phyloP scores from a whole-genome alignment of 1,284 basidiomycete species.

The Mycena citricolor region DNA sequence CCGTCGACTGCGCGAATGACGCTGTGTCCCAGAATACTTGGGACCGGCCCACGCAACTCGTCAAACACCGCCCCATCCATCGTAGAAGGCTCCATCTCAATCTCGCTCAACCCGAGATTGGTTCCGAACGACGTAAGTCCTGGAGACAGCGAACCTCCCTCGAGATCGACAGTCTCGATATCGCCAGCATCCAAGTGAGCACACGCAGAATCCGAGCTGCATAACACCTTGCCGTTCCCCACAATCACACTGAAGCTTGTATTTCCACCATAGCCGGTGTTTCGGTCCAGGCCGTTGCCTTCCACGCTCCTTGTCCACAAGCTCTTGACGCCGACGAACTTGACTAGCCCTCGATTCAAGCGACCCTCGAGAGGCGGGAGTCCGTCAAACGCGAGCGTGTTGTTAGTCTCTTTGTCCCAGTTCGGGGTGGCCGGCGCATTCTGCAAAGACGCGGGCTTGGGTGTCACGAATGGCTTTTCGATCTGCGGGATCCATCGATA shows the following conservation, averaged over 20 bases:
- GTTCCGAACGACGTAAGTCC: conserved; percentile 61
- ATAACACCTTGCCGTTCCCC: conserved; percentile 41
- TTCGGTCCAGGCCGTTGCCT: conserved; percentile 15
- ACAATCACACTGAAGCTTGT: conserved; percentile 39
- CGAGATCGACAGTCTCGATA: conserved; percentile 32
- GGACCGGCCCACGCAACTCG: conserved; percentile 38
- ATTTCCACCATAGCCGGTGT: conserved; percentile 23
- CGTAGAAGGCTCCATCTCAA: conserved; percentile 61
- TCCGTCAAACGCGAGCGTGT: conserved; percentile 61
- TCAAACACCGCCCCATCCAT: conserved; percentile 62
- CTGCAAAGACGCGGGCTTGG: conserved; percentile 52
- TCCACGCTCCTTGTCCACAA: conserved; percentile 39
- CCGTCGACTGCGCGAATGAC: conserved; percentile 20
- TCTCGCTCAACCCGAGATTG: conserved; percentile 60
- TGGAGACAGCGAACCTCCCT: conserved; percentile 41
- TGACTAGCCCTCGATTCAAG: conserved; percentile 38
- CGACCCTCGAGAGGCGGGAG: conserved; percentile 59
- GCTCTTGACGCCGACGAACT: conserved; percentile 56
- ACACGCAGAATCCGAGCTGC: conserved; percentile 32
- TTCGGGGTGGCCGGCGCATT: conserved; percentile 53
- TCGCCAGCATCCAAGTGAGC: conserved; percentile 23
- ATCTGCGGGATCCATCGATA: conserved; percentile 63
- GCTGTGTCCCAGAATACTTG: conserved; percentile 49
- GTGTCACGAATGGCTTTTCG: conserved; percentile 33
- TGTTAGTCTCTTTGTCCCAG: conserved; percentile 54